Conservation (phyloP, 73 alveolate genomes). For the Paramecium bursaria region DNA sequence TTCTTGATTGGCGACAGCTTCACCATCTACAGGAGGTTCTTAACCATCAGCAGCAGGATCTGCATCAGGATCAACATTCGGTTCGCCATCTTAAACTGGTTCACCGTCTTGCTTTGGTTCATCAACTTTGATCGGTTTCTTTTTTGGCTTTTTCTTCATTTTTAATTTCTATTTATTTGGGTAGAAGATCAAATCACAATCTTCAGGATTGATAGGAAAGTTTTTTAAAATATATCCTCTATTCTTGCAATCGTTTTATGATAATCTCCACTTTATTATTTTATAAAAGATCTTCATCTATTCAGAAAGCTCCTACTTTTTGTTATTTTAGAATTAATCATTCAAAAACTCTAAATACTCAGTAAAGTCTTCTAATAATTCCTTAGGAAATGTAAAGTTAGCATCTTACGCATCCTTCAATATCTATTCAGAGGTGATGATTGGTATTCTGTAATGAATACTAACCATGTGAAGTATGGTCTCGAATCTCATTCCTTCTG, state of each 20-base stretch:
- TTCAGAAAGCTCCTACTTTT: slow-evolving; percentile 45
- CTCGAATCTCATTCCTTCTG: slow-evolving; percentile 48
- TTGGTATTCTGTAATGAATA: slow-evolving; percentile 52
- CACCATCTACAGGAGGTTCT: slow-evolving; percentile 73
- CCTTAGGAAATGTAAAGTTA: slow-evolving; percentile 27
- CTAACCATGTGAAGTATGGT: slow-evolving; percentile 25
- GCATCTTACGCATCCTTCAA: slow-evolving; percentile 52
- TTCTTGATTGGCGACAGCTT: slow-evolving; percentile 58
- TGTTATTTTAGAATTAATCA: neutral
- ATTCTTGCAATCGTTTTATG: slow-evolving; percentile 82
- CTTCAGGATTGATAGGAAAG: slow-evolving; percentile 76
- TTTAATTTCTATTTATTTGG: slow-evolving; percentile 63
- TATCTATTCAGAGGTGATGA: slow-evolving; percentile 32
- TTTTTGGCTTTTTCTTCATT: slow-evolving; percentile 84
- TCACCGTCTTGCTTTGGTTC: slow-evolving; percentile 70
- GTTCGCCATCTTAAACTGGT: neutral
- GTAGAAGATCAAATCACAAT: slow-evolving; percentile 46
- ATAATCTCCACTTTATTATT: slow-evolving; percentile 67
- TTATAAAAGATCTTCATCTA: slow-evolving; percentile 55
- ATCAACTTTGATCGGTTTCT: slow-evolving; percentile 61
- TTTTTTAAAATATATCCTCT: slow-evolving; percentile 95
- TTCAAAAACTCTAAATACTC: slow-evolving; percentile 26
- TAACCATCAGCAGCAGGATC: slow-evolving; percentile 72
- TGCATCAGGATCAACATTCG: neutral
- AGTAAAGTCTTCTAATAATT: slow-evolving; percentile 40